Conservation (phyloP, 805 yeast genomes). For the Suhomyces tanzawaensis region DNA sequence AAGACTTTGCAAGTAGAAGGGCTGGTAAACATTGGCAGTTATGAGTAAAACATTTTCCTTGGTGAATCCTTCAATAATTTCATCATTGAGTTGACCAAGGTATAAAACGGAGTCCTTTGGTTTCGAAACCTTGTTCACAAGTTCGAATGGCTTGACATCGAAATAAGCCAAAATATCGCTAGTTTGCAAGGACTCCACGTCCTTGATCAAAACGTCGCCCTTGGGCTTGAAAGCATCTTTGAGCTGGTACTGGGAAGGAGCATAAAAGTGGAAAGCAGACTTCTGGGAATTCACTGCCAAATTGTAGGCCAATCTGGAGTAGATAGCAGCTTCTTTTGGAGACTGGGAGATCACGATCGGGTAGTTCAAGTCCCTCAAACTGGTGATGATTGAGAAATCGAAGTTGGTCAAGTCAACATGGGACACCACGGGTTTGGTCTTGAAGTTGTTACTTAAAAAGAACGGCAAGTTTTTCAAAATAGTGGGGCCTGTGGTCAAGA, state of each 20-base stretch:
- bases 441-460: conserved; percentile 40
- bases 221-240: conserved; percentile 13
- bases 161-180: conserved; percentile 23
- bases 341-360: conserved; percentile 67
- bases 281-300: conserved; percentile 46
- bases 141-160: conserved; percentile 28
- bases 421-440: conserved; percentile 48
- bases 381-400: conserved; percentile 70
- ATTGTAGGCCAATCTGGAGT: conserved; percentile 57
- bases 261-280: conserved; percentile 74
- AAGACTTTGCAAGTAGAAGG: conserved; percentile 59
- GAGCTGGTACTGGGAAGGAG: conserved; percentile 22
- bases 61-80: conserved; percentile 40
- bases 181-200: conserved; percentile 16
- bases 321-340: conserved; percentile 49
- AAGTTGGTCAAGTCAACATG: conserved; percentile 56
- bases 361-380: conserved; percentile 67
- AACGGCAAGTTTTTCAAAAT: conserved; percentile 61
- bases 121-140: conserved; percentile 24
- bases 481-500: conserved; percentile 52
- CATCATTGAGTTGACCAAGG: conserved; percentile 56
- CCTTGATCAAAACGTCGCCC: conserved; percentile 13
- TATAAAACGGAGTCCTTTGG: conserved; percentile 56
- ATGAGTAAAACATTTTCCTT: conserved; percentile 47
- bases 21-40: conserved; percentile 65